Evolutionary conservation across 371 early-diverging fungal species (phyloP).

Genomic region (Gilbertella persicaria): DNA sequence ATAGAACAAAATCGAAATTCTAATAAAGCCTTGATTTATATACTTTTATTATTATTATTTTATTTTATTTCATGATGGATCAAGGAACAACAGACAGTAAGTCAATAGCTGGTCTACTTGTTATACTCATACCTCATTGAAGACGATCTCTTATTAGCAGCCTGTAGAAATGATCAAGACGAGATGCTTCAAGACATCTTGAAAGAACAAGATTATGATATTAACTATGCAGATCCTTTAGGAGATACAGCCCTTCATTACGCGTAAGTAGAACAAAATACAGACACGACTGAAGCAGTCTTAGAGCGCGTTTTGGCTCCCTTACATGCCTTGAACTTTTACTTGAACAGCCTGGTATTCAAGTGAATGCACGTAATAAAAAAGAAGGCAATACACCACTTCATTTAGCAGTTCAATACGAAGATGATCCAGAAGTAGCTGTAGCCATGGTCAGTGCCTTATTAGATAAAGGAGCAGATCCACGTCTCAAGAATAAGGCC

Average conservation of each 20-base stretch:
- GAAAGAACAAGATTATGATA: conserved; percentile 39
- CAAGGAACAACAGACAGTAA: conserved; percentile 20
- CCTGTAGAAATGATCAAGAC: conserved; percentile 64
- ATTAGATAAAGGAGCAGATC: conserved; percentile 57
- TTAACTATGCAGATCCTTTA: conserved; percentile 60
- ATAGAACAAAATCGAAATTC: too few species aligned
- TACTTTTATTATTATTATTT: background rate
- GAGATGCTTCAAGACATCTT: conserved; percentile 54
- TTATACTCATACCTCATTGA: too few species aligned
- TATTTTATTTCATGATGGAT: background rate
- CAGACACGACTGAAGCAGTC: background rate
- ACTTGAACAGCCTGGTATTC: conserved; percentile 42
- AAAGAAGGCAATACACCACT: conserved; percentile 65
- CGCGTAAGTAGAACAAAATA: conserved; percentile 46
- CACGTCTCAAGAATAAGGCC: conserved; percentile 36
- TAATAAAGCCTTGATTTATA: too few species aligned
- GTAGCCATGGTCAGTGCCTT: conserved; percentile 57
- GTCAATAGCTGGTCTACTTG: background rate
- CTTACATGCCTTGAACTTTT: conserved; percentile 61
- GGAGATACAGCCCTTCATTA: conserved; percentile 70
- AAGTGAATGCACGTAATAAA: conserved; percentile 51
- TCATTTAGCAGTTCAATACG: conserved; percentile 61
- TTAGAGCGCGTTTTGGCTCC: conserved; percentile 61
- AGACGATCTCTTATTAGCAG: conserved; percentile 63
- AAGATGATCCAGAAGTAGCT: conserved; percentile 54